Percentiles rank a stretch among this genome's conserved stretches.
Evolutionary conservation across 495 filamentous ascomycete species (phyloP).

Genomic region (Bryoglossum gracile): DNA sequence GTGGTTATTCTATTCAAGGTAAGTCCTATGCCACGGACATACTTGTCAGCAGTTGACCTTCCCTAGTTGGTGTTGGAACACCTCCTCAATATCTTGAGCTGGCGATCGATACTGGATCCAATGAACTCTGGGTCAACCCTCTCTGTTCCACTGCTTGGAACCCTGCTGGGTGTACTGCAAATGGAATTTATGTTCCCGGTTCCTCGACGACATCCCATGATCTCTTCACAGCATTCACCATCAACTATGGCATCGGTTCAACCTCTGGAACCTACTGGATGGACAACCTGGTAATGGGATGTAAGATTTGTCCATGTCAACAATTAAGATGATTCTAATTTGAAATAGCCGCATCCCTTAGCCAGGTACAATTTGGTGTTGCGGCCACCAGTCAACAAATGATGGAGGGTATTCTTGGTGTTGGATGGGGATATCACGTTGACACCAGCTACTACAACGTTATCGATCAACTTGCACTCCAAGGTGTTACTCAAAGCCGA

Average conservation of each 20-base stretch:
- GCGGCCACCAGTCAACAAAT: not conserved
- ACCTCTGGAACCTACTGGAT: slow-evolving; percentile 1
- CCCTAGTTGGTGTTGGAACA: slow-evolving; percentile 5
- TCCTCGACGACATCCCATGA: not conserved
- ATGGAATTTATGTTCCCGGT: not conserved
- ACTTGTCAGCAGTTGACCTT: not conserved
- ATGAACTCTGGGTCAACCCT: slow-evolving; percentile 13
- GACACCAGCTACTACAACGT: not conserved
- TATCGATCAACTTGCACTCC: slow-evolving; percentile 5
- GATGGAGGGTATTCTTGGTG: slow-evolving; percentile 6
- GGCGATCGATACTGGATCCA: slow-evolving; percentile 9
- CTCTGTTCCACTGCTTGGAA: not conserved
- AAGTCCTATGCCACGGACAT: not conserved
- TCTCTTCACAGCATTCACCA: not conserved
- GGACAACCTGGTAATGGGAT: slow-evolving; percentile 4
- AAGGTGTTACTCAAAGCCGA: slow-evolving; percentile 9
- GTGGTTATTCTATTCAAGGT: slow-evolving; percentile 1
- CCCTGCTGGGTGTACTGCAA: not conserved
- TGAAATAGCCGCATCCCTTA: not conserved
- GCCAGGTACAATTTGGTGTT: not conserved
- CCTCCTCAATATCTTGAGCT: slow-evolving; percentile 3
- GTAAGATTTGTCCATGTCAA: too few species aligned
- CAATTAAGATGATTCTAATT: too few species aligned
- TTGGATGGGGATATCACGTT: not conserved
- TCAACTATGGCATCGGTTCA: slow-evolving; percentile 7